These are phyloP conservation scores for Cystobasidium pallidum DNA, from an alignment of 1,284 basidiomycete genomes.

Conservation along the genomic window DNA sequence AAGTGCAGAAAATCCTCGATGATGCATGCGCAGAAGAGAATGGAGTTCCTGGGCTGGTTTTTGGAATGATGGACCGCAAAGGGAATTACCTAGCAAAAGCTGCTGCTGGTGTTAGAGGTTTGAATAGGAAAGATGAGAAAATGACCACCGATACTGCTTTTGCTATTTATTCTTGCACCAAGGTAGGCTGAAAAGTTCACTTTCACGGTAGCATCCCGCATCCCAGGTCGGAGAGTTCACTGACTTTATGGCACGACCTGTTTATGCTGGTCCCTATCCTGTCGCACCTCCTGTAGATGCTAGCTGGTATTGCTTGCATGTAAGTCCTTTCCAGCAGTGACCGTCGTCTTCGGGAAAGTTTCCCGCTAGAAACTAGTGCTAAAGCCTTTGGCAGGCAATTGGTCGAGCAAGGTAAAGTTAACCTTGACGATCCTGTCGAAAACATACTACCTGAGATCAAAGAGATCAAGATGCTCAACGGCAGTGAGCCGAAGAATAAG, in stretches of 20 bases:
- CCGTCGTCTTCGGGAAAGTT: background rate
- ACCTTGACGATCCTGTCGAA: slow-evolving; percentile 51
- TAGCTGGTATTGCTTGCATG: slow-evolving; percentile 53
- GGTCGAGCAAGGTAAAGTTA: slow-evolving; percentile 52
- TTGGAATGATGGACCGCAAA: slow-evolving; percentile 50
- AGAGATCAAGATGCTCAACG: slow-evolving; percentile 46
- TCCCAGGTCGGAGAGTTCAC: too few relatives aligned
- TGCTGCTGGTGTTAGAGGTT: slow-evolving; percentile 49
- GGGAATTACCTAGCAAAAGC: slow-evolving; percentile 51
- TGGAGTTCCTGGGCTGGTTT: slow-evolving; percentile 49
- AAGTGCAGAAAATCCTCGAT: slow-evolving; percentile 40
- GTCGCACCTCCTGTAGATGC: slow-evolving; percentile 20
- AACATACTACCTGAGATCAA: slow-evolving; percentile 49
- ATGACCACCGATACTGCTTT: slow-evolving; percentile 49
- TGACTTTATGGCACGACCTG: too few relatives aligned
- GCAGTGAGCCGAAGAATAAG: slow-evolving; percentile 47
- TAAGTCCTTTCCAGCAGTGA: slow-evolving; percentile 1
- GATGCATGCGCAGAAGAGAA: slow-evolving; percentile 19
- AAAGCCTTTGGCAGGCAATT: slow-evolving; percentile 45
- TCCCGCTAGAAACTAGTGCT: background rate
- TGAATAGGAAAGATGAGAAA: slow-evolving; percentile 48
- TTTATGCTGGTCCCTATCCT: background rate
- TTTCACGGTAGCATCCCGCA: too few relatives aligned
- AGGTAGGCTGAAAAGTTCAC: too few relatives aligned
- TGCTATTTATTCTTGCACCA: slow-evolving; percentile 53